Base-by-base conservation (phyloP, 1,284 basidiomycete genomes). In the Trametes sp. region DNA sequence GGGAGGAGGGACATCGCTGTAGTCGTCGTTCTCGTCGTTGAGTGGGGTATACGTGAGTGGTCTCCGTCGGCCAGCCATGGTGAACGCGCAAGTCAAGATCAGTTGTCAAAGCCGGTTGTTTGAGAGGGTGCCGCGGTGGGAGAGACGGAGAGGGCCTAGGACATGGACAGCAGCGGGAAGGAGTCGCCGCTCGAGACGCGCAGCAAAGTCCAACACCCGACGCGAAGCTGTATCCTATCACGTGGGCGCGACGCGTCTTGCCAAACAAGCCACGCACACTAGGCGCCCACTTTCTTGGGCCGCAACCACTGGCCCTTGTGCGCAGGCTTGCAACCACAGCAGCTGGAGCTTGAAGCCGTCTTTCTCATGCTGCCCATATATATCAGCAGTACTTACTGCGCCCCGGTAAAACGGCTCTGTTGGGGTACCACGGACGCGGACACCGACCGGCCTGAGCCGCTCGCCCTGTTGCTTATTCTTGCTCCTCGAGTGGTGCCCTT, bases 41-140 rank as follows among this genome's bases (percentile, higher is more conserved):
- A 67, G 63, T 28, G 61, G 66, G 46, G 59, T 49, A 31, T 67
- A 67, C 1, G 59, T 57, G 51, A 63, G 54, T 10, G 62, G 66
- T 63, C 59, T 60, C 48, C 63, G 63, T 54, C 66, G 52, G 14
- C 61, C 59, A 24, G 61, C 63, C 66, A 67, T 67, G 29, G 19
- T 35, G n/a, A 31, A 10, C 33, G 52, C 10, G 21, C 11, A 4
- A 10, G 9, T 31, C 21, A 8, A 53, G 24, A 11, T 16, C 5
- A 38, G 26, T 16, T n/a, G n/a, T n/a, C n/a, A n/a, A n/a, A n/a
- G n/a, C 31, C 31, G 13, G 13, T 2, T 4, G 51, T 46, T 53
- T 45, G 54, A 44, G 26, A 29, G 29, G 51, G 42, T 19, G 14
- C 48, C 51, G 51, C 44, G 21, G 28, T 13, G 45, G 14, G 26